Evolutionary conservation across 148 eudicot species (phyloP), one percentile per base, ranked within the genome.

Genomic region (Dianthus caryophyllus): DNA sequence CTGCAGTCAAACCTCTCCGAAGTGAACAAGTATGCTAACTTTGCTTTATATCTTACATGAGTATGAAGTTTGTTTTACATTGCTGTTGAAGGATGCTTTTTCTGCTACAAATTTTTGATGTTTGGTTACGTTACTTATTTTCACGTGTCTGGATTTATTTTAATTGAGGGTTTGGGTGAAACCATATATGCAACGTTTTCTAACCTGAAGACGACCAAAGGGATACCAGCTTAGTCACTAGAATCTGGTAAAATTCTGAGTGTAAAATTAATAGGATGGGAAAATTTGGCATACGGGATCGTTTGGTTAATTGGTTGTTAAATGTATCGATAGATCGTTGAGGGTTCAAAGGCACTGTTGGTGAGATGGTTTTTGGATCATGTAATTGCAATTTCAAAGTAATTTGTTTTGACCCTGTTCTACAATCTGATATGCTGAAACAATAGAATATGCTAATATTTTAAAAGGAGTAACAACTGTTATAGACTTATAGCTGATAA

Each of bases 1-100:
- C 80, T 90, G 76, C 96, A 90, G 70, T 90, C 97, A 36, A 47
- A 76, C 71, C 88, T 89, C 9, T 21, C 68, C 70, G 87, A 84
- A 77, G 96, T 90, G 72, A 93, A 87, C 89, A 82, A 83, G 98
- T 90, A 90, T 61, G 79, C 66, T 7, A 5, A n/a, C 43, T 75
- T 69, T 18, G 41, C 51, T 38, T n/a, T 31, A 4, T 61, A 54
- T 17, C 43, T 58, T n/a, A n/a, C n/a, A n/a, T n/a, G n/a, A n/a
- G n/a, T n/a, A n/a, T n/a, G n/a, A n/a, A n/a, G n/a, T n/a, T n/a
- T n/a, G 61, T 48, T 30, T 31, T 53, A 14, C 49, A 0, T 10
- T 52, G 36, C 27, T 10, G 15, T 24, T 1, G 26, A 46, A n/a
- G 4, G 33, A 29, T n/a, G 24, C 9, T 13, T 66, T 50, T 33